These are phyloP conservation scores for Penicillium sp. DNA, from an alignment of 2,329 filamentous ascomycete genomes.

Conservation along the genomic window DNA sequence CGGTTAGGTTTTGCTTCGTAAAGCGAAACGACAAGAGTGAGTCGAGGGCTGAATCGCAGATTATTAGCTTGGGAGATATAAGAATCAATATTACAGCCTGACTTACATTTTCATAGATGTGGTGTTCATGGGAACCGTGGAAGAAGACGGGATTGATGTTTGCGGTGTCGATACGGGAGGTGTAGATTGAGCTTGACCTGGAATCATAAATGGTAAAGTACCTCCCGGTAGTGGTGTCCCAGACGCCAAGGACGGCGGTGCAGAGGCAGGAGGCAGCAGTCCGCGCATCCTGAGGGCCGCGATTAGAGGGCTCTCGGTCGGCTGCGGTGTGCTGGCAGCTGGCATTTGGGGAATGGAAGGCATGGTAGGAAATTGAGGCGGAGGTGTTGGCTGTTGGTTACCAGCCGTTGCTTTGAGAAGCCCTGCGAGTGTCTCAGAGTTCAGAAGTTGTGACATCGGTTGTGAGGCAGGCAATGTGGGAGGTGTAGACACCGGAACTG, in stretches of 20 bases:
- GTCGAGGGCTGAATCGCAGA: constrained; percentile 56
- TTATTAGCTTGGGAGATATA: constrained; percentile 11
- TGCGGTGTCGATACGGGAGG: constrained; percentile 34
- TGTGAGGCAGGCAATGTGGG: constrained; percentile 33
- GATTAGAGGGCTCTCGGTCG: constrained; percentile 56
- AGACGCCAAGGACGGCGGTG: constrained; percentile 36
- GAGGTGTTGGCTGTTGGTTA: constrained; percentile 38
- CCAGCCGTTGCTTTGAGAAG: constrained; percentile 43
- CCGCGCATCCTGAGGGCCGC: constrained; percentile 65
- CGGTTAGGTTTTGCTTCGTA: constrained; percentile 80
- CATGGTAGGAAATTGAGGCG: constrained; percentile 44
- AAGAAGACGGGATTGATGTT: constrained; percentile 26
- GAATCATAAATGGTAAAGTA: constrained; percentile 40
- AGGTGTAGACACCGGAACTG: constrained; percentile 41
- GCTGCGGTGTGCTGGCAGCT: constrained; percentile 51
- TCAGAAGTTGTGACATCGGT: constrained; percentile 37
- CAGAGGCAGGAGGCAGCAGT: constrained; percentile 51
- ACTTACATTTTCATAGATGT: constrained; percentile 69
- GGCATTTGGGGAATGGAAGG: constrained; percentile 57
- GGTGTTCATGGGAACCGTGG: constrained; percentile 54
- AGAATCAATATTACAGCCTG: neutral
- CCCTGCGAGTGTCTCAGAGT: constrained; percentile 42
- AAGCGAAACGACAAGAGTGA: constrained; percentile 65
- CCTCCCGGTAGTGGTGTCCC: constrained; percentile 35
- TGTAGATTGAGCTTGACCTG: constrained; percentile 35